Evolutionary conservation across 176 grass and related monocot species (phyloP), one percentile per base, ranked within the genome.

Genomic region (Eleusine indica): DNA sequence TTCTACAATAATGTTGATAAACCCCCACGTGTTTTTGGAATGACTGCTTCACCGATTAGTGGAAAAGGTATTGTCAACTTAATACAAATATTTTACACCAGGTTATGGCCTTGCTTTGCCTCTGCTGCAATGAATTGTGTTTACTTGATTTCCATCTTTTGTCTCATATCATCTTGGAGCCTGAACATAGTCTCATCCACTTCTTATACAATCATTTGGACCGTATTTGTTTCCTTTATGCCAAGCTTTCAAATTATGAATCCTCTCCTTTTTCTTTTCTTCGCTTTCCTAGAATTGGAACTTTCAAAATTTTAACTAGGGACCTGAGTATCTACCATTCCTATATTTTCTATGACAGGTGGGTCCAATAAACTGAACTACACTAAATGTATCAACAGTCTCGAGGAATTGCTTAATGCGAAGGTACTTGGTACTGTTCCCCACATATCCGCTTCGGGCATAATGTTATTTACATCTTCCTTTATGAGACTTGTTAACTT

Each of bases 351-450:
- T 77, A 39, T 88, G 22, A 77, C 86, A 98, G 95, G 95, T 52
- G 92, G 92, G 22, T 93, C 92, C 39, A 88, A 90, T 76, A 81
- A 82, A 80, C 42, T 84, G 80, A 93, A 64, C 73, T 98, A 91
- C 80, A 95, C 92, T 69, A 98, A 98, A 93, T 91, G 90, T 84
- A 93, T 98, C 80, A 98, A 98, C 68, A 98, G 92, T 83, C 92
- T 98, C 9, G 95, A 98, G 79, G 84, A 84, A 79, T 90, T 98
- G 71, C 89, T 98, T 77, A 85, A 95, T 88, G 92, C 90, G 73
- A 94, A 98, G 92, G 95, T 98, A 79, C 74, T 60, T 16, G 75
- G 40, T 65, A 80, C 58, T 54, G 43, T 42, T 62, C n/a, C 16
- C 74, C 47, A 70, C 48, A 68, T 53, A 60, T 86, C 65, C 30